Evolutionary conservation across 2,329 filamentous ascomycete species (phyloP).

Genomic region (Trichophyton simii): DNA sequence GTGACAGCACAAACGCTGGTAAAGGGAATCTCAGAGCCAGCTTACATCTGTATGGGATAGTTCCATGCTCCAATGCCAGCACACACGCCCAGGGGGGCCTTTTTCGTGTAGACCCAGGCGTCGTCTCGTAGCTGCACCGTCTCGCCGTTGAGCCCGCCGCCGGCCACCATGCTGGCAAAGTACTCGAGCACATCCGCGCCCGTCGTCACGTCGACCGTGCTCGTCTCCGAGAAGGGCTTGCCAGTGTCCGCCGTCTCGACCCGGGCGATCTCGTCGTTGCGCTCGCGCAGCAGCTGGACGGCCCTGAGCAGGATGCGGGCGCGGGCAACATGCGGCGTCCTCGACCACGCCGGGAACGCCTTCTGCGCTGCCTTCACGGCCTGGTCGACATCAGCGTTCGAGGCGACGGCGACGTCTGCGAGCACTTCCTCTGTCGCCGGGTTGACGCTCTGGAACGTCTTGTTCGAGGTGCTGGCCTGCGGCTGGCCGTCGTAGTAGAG

Average conservation of each 20-base stretch:
- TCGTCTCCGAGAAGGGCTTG: conserved; percentile 75
- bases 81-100: conserved; percentile 71
- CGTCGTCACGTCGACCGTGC: conserved; percentile 67
- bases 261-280: conserved; percentile 66
- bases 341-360: conserved; percentile 66
- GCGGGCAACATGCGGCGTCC: conserved; percentile 59
- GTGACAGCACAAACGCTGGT: neutral
- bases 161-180: conserved; percentile 66
- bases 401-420: conserved; percentile 60
- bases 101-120: conserved; percentile 72
- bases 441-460: conserved; percentile 59
- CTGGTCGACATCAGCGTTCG: conserved; percentile 53
- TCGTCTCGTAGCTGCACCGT: conserved; percentile 60
- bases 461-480: conserved; percentile 47
- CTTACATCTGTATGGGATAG: conserved; percentile 71
- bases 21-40: neutral
- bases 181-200: conserved; percentile 79
- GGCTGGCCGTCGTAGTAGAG: conserved; percentile 64
- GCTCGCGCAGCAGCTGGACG: conserved; percentile 56
- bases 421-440: conserved; percentile 58
- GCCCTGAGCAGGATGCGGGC: conserved; percentile 67
- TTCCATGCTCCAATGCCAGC: conserved; percentile 86
- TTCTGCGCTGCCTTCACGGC: conserved; percentile 57
- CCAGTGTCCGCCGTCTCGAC: conserved; percentile 77
- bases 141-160: conserved; percentile 69